Percentiles rank a stretch among this genome's conserved stretches.
phyloP scores from a whole-genome alignment of 2,329 filamentous ascomycete genomes.

The Exutisphaerella laricina region DNA sequence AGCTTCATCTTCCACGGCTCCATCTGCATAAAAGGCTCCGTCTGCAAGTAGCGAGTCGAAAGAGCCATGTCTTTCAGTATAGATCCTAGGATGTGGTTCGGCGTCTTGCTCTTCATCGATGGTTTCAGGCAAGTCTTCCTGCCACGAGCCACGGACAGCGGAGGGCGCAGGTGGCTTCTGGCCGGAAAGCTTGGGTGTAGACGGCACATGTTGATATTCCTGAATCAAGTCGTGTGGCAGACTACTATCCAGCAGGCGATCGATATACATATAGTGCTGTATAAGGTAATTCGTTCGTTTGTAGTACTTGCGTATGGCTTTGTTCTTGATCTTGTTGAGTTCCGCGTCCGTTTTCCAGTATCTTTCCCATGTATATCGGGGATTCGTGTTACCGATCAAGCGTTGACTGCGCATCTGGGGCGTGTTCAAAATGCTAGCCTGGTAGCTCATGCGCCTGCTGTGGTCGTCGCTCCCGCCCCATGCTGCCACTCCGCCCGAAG shows the following conservation, averaged over 20 bases:
- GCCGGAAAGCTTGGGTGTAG: constrained; percentile 25
- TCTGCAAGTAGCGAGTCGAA: constrained; percentile 21
- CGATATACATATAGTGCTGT: constrained; percentile 90
- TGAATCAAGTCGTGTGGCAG: constrained; percentile 88
- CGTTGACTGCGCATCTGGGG: constrained; percentile 75
- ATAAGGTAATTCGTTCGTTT: constrained; percentile 83
- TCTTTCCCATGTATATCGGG: constrained; percentile 74
- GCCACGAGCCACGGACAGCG: constrained; percentile 12
- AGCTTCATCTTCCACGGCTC: constrained; percentile 9
- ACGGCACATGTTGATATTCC: constrained; percentile 66
- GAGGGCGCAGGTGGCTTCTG: constrained; percentile 20
- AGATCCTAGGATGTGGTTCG: constrained; percentile 13
- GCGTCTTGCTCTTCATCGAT: constrained; percentile 61
- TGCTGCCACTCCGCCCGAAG: constrained; percentile 10
- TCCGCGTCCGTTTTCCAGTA: constrained; percentile 81
- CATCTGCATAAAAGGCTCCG: constrained; percentile 21
- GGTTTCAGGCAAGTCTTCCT: constrained; percentile 59
- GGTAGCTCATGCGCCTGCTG: constrained; percentile 39
- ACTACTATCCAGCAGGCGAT: constrained; percentile 81
- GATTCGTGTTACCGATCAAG: constrained; percentile 83
- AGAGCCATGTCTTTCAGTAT: constrained; percentile 20
- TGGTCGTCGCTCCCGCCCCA: constrained; percentile 33
- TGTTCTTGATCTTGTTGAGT: constrained; percentile 64
- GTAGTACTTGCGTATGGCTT: constrained; percentile 76
- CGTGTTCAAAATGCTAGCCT: constrained; percentile 41